These are phyloP conservation scores for Solanum dulcamara DNA, from an alignment of 257 asterid species.

Conservation along the genomic window DNA sequence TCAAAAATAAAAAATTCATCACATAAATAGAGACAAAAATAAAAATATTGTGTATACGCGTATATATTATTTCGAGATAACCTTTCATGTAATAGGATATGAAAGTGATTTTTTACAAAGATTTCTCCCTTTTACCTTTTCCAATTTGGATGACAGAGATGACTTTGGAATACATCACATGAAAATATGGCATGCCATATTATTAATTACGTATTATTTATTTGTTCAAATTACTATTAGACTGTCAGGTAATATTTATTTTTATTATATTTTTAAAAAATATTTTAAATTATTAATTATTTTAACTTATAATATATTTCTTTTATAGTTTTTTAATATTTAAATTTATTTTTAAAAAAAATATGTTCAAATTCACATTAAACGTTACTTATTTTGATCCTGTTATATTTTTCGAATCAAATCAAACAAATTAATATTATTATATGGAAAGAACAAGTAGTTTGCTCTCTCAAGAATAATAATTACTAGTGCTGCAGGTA, in stretches of 20 bases:
- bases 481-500: neutral
- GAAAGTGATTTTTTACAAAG: neutral
- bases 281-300: neutral
- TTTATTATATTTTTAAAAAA: neutral
- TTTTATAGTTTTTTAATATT: no score
- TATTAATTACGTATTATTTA: neutral
- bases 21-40: neutral
- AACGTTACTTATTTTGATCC: neutral
- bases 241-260: neutral
- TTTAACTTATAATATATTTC: neutral
- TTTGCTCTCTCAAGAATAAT: neutral
- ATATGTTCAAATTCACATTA: neutral
- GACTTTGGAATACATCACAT: neutral
- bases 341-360: neutral
- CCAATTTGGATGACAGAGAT: neutral
- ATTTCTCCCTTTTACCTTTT: neutral
- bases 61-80: neutral
- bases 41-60: neutral
- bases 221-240: neutral
- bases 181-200: neutral
- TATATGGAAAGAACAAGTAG: neutral
- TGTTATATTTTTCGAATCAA: accelerated
- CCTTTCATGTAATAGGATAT: neutral
- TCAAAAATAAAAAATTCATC: neutral
- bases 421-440: neutral